phyloP scores from a whole-genome alignment of 352 stramenopile species.

The Hyaloperonospora arabidopsidis region DNA sequence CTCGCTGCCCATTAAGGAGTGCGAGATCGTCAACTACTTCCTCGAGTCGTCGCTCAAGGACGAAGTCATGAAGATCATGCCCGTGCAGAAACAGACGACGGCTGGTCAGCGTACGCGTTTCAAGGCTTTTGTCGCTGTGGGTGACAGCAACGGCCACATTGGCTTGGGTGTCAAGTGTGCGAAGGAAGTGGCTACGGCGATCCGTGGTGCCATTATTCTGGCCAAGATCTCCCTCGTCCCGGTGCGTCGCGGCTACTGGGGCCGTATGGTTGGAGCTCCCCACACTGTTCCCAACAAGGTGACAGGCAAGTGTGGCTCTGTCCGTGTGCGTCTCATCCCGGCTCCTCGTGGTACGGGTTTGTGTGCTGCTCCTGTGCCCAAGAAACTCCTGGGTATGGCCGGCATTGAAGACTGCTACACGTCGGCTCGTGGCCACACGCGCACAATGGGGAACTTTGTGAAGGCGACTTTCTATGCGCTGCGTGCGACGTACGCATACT shows the following conservation, averaged over 20 bases:
- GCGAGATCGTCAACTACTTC: constrained; percentile 99
- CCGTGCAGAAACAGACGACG: constrained; percentile 99
- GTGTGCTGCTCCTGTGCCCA: constrained; percentile 95
- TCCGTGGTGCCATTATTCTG: constrained; percentile 98
- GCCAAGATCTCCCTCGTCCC: constrained; percentile 98
- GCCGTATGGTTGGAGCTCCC: constrained; percentile 88
- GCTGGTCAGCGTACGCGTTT: constrained; percentile 99
- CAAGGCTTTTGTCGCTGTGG: constrained; percentile 99
- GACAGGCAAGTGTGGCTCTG: constrained; percentile 98
- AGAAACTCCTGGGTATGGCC: constrained; percentile 99
- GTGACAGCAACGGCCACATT: constrained; percentile 98
- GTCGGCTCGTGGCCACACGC: constrained; percentile 93
- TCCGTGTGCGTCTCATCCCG: constrained; percentile 98
- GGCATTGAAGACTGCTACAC: constrained; percentile 98
- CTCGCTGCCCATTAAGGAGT: constrained; percentile 99
- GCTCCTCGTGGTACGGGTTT: constrained; percentile 98
- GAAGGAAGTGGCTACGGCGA: constrained; percentile 98
- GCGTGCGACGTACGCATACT: constrained; percentile 96
- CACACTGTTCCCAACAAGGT: constrained; percentile 99
- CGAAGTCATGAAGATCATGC: constrained; percentile 99
- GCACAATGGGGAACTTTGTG: constrained; percentile 99
- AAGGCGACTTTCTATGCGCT: constrained; percentile 99
- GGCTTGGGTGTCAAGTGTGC: constrained; percentile 99
- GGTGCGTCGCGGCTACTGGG: constrained; percentile 99
- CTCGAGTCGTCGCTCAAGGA: constrained; percentile 97